Conservation (phyloP, 73 alveolate genomes). For the Diophrys sp. region DNA sequence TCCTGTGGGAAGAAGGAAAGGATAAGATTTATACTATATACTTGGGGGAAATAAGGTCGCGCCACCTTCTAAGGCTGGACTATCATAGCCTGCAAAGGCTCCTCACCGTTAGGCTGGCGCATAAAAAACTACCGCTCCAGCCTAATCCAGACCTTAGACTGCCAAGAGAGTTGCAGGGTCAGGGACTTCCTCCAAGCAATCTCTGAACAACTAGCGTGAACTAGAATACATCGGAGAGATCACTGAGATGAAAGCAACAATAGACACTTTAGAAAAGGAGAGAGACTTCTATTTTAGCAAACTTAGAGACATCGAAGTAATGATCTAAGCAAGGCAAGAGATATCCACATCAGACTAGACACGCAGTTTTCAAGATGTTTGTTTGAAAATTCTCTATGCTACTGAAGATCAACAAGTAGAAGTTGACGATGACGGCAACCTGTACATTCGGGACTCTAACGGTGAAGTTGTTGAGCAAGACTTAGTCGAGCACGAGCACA, state of each 20-base stretch:
- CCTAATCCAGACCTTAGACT: constrained; percentile 14
- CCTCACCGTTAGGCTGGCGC: neutral
- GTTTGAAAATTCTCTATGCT: constrained; percentile 66
- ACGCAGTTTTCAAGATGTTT: neutral
- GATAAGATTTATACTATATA: constrained; percentile 60
- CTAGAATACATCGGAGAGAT: constrained; percentile 59
- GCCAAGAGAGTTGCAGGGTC: constrained; percentile 21
- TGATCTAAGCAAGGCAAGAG: constrained; percentile 42
- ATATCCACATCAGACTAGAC: neutral
- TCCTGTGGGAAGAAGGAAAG: constrained; percentile 84
- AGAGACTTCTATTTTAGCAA: constrained; percentile 91
- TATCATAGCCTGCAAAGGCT: neutral
- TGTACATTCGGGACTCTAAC: constrained; percentile 3
- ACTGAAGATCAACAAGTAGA: constrained; percentile 63
- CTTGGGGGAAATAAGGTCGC: constrained; percentile 42
- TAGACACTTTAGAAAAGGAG: constrained; percentile 88
- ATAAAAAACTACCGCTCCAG: constrained; percentile 32
- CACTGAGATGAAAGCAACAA: constrained; percentile 68
- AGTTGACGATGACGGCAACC: constrained; percentile 51
- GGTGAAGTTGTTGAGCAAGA: neutral
- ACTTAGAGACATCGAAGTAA: constrained; percentile 89
- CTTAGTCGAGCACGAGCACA: neutral
- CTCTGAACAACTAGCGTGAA: neutral
- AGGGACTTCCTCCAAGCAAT: constrained; percentile 25
- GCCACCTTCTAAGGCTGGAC: neutral